phyloP scores from a whole-genome alignment of 2,329 filamentous ascomycete genomes.

The Neofusicoccum sp. region DNA sequence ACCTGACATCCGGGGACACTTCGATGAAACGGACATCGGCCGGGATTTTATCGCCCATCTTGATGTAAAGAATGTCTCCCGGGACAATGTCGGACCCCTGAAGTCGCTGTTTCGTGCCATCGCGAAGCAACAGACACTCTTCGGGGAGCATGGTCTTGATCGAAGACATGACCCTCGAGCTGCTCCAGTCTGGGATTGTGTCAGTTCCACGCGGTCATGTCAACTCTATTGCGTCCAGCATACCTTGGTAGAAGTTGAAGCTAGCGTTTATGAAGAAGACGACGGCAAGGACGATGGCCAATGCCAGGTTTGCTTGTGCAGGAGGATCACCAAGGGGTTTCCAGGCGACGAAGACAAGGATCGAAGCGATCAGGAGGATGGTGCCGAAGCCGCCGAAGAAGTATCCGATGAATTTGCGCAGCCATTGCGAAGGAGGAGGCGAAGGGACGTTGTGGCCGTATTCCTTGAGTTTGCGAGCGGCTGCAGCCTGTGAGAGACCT shows the following conservation, averaged over 20 bases:
- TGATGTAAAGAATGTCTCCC: slow-evolving; percentile 69
- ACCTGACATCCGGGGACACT: slow-evolving; percentile 68
- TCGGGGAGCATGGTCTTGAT: slow-evolving; percentile 82
- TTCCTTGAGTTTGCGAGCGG: slow-evolving; percentile 56
- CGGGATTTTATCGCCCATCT: slow-evolving; percentile 72
- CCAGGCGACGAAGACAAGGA: slow-evolving; percentile 78
- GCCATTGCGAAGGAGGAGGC: slow-evolving; percentile 63
- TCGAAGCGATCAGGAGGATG: slow-evolving; percentile 67
- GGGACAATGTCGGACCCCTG: slow-evolving; percentile 67
- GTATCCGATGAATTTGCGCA: slow-evolving; percentile 65
- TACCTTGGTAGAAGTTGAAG: slow-evolving; percentile 58
- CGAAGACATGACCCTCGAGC: slow-evolving; percentile 74
- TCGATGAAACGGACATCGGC: slow-evolving; percentile 73
- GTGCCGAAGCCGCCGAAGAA: slow-evolving; percentile 78
- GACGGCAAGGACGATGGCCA: slow-evolving; percentile 71
- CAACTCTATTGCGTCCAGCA: slow-evolving; percentile 40
- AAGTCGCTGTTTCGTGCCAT: slow-evolving; percentile 55
- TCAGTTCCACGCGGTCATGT: slow-evolving; percentile 47
- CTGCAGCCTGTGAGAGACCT: slow-evolving; percentile 64
- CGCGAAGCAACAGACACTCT: slow-evolving; percentile 65
- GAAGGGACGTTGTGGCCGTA: slow-evolving; percentile 70
- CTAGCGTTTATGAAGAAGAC: slow-evolving; percentile 64
- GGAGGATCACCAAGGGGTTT: slow-evolving; percentile 75
- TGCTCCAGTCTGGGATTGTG: slow-evolving; percentile 68
- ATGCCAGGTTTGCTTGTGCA: slow-evolving; percentile 67